Evolutionary conservation across 768 basidiomycete genomes (phyloP), one percentile per base, ranked within the genome.

Genomic region (Hypholoma sublateritium): DNA sequence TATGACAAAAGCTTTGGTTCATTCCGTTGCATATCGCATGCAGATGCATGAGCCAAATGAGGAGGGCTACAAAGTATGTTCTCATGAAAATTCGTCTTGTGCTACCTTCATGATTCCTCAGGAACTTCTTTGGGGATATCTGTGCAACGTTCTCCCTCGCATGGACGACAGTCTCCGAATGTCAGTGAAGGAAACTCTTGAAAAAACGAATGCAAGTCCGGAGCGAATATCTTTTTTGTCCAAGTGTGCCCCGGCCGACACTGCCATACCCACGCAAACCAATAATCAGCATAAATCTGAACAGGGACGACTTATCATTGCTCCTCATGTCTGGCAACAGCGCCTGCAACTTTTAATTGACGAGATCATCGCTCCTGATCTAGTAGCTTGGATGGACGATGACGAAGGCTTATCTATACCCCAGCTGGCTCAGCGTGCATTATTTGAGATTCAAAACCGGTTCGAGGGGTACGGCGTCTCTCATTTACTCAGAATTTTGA

Each of bases 331-430:
- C 7, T 80, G 79, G 79, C 70, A 69, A 28, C 65, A 68, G 65
- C 65, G 60, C 37, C 64, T 75, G 24, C 68, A 63, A 57, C 59
- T 58, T 22, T 60, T 75, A 9, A 63, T 77, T 19, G 64, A 71
- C 54, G 67, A 72, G 1, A 71, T 87, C 41, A 71, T 83, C 17
- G 62, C 72, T 53, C 78, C 80, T 17, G 76, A 80, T 55, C 66
- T 74, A 1, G 62, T 82, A 6, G 63, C 72, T 12, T 87, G 84
- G 86, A 83, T 81, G 77, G 80, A 81, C 22, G 80, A 81, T 46
- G 83, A 84, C 46, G 73, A 75, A 42, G 67, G 65, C 8, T 63
- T 79, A 17, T 61, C 74, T 1, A 77, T 82, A 37, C 62, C 67
- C 5, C 67, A 78, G 16, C 81, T 80, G 45, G 72, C 74, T 19